Conservation (phyloP, 2,329 filamentous ascomycete genomes). For the Exophiala spinifera region DNA sequence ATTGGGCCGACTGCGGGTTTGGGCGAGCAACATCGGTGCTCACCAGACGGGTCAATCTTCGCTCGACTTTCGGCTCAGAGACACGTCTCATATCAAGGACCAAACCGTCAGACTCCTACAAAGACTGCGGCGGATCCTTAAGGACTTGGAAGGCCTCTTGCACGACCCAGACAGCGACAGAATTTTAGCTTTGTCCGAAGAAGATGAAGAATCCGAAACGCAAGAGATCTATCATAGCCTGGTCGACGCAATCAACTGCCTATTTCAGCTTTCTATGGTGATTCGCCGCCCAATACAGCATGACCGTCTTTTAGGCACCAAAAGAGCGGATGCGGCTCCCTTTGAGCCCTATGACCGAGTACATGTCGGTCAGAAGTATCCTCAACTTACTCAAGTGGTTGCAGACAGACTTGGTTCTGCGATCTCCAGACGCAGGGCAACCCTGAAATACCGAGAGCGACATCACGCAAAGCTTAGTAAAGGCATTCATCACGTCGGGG, state of each 20-base stretch:
- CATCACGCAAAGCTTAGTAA: constrained; percentile 35
- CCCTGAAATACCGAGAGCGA: constrained; percentile 38
- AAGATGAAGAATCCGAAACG: constrained; percentile 12
- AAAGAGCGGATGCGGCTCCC: not conserved
- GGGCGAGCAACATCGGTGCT: constrained; percentile 35
- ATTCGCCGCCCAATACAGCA: constrained; percentile 39
- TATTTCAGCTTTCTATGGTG: constrained; percentile 37
- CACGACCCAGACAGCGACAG: not conserved
- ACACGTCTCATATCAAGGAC: constrained; percentile 25
- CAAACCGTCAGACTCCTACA: constrained; percentile 17
- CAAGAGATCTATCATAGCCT: constrained; percentile 24
- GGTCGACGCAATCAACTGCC: constrained; percentile 32
- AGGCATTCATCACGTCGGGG: constrained; percentile 24
- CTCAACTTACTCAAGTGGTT: constrained; percentile 18
- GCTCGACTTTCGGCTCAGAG: constrained; percentile 33
- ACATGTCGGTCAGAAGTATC: constrained; percentile 32
- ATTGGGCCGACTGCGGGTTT: constrained; percentile 17
- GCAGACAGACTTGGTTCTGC: constrained; percentile 33
- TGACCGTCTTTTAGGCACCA: constrained; percentile 33
- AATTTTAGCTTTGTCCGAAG: not conserved
- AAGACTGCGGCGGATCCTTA: constrained; percentile 3
- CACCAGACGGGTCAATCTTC: constrained; percentile 30
- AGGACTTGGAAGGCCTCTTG: constrained; percentile 11
- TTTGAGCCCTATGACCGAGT: constrained; percentile 1
- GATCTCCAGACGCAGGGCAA: constrained; percentile 36